A percentile compares a stretch with the other conserved stretches of the same genome.
phyloP scores from a whole-genome alignment of 257 asterid species.

The Nicotiana noctiflora region DNA sequence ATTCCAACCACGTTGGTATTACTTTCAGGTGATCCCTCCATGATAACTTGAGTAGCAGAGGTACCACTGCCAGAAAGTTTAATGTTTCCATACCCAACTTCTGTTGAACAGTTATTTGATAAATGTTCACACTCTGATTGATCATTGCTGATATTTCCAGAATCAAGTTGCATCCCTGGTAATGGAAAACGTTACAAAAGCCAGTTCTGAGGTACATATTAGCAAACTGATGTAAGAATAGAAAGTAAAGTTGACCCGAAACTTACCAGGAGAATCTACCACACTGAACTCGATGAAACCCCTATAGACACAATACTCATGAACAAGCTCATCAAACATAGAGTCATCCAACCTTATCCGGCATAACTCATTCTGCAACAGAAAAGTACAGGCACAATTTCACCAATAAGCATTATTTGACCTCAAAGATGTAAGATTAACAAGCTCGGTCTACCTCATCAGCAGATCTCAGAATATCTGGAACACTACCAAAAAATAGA shows the following conservation, averaged over 20 bases:
- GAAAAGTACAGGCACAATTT: conserved; percentile 14
- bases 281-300: conserved; percentile 64
- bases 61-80: conserved; percentile 45
- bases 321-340: conserved; percentile 85
- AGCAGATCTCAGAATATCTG: not conserved
- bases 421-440: not conserved
- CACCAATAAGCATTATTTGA: not conserved
- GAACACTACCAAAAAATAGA: not conserved
- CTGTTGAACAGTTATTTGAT: conserved; percentile 35
- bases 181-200: conserved; percentile 10
- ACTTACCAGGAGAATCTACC: conserved; percentile 36
- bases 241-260: not conserved
- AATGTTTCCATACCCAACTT: conserved; percentile 20
- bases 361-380: conserved; percentile 84
- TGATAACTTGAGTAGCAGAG: conserved; percentile 33
- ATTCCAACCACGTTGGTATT: conserved; percentile 31
- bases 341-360: conserved; percentile 69
- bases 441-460: not conserved
- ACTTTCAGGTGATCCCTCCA: conserved; percentile 38
- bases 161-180: conserved; percentile 31
- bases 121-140: conserved; percentile 39
- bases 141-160: conserved; percentile 30
- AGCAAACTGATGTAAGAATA: not conserved
- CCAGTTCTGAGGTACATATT: not conserved
- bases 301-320: conserved; percentile 85